These are phyloP conservation scores for Fusarium subtropicale DNA, from an alignment of 2,329 filamentous ascomycete genomes.

Conservation along the genomic window DNA sequence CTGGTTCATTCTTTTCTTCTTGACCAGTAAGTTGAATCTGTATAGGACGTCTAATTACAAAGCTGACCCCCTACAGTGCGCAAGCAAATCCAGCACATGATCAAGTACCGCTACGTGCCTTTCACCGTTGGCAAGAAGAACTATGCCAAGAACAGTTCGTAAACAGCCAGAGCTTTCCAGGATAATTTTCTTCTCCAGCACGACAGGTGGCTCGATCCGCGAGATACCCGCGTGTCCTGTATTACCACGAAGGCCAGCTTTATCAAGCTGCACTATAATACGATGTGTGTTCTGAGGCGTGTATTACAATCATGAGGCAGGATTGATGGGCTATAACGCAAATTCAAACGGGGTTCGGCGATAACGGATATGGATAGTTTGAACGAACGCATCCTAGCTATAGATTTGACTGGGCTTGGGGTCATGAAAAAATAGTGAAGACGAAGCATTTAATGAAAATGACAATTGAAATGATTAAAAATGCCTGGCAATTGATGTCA, in stretches of 20 bases:
- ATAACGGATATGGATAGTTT: slow-evolving; percentile 30
- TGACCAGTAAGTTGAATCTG: slow-evolving; percentile 81
- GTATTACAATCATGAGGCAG: slow-evolving; percentile 42
- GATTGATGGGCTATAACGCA: slow-evolving; percentile 29
- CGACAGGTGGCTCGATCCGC: slow-evolving; percentile 18
- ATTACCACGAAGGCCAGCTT: slow-evolving; percentile 43
- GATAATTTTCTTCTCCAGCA: slow-evolving; percentile 39
- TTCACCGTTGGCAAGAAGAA: slow-evolving; percentile 91
- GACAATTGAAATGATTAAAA: slow-evolving; percentile 29
- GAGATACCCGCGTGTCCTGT: slow-evolving; percentile 42
- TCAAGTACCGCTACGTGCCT: slow-evolving; percentile 98
- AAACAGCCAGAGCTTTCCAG: slow-evolving; percentile 24
- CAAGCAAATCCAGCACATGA: slow-evolving; percentile 99
- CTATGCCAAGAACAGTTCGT: slow-evolving; percentile 74
- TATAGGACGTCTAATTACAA: background rate
- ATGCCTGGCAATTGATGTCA: background rate
- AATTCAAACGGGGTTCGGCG: slow-evolving; percentile 29
- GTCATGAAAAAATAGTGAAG: slow-evolving; percentile 30
- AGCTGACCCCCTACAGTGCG: slow-evolving; percentile 72
- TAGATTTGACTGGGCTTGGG: slow-evolving; percentile 44
- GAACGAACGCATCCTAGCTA: slow-evolving; percentile 28
- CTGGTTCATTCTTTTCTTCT: slow-evolving; percentile 94
- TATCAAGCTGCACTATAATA: slow-evolving; percentile 46
- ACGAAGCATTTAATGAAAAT: slow-evolving; percentile 47
- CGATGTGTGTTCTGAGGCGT: slow-evolving; percentile 39